Conservation (phyloP, 768 basidiomycete genomes). For the Mrakia gelida region DNA sequence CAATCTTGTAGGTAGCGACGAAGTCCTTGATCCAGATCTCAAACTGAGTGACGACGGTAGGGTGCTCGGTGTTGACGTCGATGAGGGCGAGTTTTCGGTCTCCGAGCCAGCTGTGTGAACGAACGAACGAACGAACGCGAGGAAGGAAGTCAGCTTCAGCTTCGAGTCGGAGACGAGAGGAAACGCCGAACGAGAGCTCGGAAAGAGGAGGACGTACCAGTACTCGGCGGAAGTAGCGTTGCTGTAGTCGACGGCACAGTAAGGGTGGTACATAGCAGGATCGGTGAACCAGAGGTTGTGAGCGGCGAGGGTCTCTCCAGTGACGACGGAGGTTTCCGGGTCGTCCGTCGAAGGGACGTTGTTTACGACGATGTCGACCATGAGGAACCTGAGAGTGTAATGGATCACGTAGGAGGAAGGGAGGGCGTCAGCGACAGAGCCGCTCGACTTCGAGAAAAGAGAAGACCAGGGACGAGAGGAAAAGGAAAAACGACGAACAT, state of each 20-base stretch:
- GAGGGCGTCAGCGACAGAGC: background rate
- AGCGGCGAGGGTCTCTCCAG: slow-evolving; percentile 50
- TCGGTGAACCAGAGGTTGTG: slow-evolving; percentile 43
- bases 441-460: background rate
- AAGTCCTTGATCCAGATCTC: slow-evolving; percentile 64
- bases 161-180: background rate
- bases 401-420: background rate
- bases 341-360: slow-evolving; percentile 56
- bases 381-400: slow-evolving; percentile 47
- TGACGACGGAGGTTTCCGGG: slow-evolving; percentile 56
- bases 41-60: slow-evolving; percentile 60
- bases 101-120: slow-evolving; percentile 66
- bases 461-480: background rate
- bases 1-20: slow-evolving; percentile 67
- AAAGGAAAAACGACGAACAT: slow-evolving; percentile 55
- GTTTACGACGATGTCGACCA: slow-evolving; percentile 81
- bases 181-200: too few species aligned
- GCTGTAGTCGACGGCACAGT: slow-evolving; percentile 67
- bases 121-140: background rate
- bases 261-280: slow-evolving; percentile 58
- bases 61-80: slow-evolving; percentile 71
- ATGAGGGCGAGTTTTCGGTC: slow-evolving; percentile 67
- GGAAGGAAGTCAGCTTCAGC: background rate
- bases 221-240: slow-evolving; percentile 66
- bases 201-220: slow-evolving; percentile 39